Evolutionary conservation across 495 filamentous ascomycete species (phyloP).

Genomic region (Penicillium maclennaniae): DNA sequence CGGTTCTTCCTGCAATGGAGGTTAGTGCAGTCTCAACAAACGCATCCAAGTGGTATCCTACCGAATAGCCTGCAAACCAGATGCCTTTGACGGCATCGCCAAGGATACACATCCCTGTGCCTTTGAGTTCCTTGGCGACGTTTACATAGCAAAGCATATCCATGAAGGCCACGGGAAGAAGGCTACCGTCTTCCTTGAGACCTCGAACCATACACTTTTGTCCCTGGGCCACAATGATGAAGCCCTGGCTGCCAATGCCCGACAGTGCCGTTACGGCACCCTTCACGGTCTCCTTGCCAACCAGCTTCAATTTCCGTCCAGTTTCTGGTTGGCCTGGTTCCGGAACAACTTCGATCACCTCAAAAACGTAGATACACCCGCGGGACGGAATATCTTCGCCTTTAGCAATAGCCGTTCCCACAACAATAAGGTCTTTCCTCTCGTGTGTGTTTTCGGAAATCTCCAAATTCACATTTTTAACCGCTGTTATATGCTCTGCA

Average conservation of each 20-base stretch:
- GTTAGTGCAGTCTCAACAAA: not conserved
- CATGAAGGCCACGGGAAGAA: constrained; percentile 95
- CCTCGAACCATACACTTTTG: constrained; percentile 97
- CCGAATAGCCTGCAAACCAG: constrained; percentile 91
- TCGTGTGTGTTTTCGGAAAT: constrained; percentile 86
- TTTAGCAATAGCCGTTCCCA: constrained; percentile 77
- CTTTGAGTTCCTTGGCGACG: constrained; percentile 71
- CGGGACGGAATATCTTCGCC: constrained; percentile 85
- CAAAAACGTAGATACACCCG: constrained; percentile 88
- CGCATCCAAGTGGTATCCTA: constrained; percentile 26
- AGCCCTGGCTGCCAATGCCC: constrained; percentile 85
- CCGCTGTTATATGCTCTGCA: constrained; percentile 71
- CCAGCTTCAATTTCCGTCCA: constrained; percentile 74
- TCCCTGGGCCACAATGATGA: constrained; percentile 86
- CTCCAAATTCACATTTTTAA: constrained; percentile 82
- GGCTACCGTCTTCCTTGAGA: constrained; percentile 86
- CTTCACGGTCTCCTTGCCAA: constrained; percentile 85
- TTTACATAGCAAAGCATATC: constrained; percentile 93
- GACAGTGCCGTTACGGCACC: constrained; percentile 90
- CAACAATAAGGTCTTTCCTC: constrained; percentile 71
- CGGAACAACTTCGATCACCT: constrained; percentile 85
- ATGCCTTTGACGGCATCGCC: constrained; percentile 88
- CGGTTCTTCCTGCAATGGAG: constrained; percentile 63
- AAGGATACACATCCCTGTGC: constrained; percentile 78
- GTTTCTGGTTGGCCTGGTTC: constrained; percentile 83